phyloP scores from a whole-genome alignment of 495 filamentous ascomycete species.

The Geopyxis carbonaria region DNA sequence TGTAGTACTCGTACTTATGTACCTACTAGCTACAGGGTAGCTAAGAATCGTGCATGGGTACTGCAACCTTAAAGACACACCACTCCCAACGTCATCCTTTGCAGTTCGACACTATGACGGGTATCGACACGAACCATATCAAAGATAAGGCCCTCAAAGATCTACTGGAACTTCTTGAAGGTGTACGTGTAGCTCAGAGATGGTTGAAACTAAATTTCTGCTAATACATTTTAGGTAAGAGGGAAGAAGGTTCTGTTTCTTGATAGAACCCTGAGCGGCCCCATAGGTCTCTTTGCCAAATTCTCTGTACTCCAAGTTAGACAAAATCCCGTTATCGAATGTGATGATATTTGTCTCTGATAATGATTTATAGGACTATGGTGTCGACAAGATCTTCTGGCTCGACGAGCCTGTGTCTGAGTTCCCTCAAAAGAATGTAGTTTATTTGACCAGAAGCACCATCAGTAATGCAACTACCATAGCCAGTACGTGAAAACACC shows the following conservation, averaged over 20 bases:
- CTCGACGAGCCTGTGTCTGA: slow-evolving; percentile 79
- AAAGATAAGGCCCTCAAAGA: slow-evolving; percentile 71
- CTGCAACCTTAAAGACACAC: no score
- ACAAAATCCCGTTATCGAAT: neutral
- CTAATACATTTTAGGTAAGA: slow-evolving; percentile 49
- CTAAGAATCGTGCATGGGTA: no score
- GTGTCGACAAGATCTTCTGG: slow-evolving; percentile 89
- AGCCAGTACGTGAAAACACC: slow-evolving; percentile 51
- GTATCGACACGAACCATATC: slow-evolving; percentile 64
- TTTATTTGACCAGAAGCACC: slow-evolving; percentile 78
- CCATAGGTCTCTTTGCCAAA: slow-evolving; percentile 80
- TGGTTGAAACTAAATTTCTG: no score
- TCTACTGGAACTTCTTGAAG: slow-evolving; percentile 70
- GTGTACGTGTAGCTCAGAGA: slow-evolving; percentile 49
- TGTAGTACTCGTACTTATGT: no score
- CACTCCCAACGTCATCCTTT: no score
- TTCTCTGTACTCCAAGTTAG: slow-evolving; percentile 56
- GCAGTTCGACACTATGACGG: no score
- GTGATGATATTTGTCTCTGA: slow-evolving; percentile 10
- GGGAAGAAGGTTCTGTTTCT: slow-evolving; percentile 98
- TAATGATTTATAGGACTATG: slow-evolving; percentile 56
- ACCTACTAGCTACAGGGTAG: no score
- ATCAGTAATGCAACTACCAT: slow-evolving; percentile 62
- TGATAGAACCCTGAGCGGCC: slow-evolving; percentile 74
- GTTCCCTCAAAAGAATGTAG: slow-evolving; percentile 80